phyloP scores from a whole-genome alignment of 2,329 filamentous ascomycete species.

The Akanthomyces dipterigenus region DNA sequence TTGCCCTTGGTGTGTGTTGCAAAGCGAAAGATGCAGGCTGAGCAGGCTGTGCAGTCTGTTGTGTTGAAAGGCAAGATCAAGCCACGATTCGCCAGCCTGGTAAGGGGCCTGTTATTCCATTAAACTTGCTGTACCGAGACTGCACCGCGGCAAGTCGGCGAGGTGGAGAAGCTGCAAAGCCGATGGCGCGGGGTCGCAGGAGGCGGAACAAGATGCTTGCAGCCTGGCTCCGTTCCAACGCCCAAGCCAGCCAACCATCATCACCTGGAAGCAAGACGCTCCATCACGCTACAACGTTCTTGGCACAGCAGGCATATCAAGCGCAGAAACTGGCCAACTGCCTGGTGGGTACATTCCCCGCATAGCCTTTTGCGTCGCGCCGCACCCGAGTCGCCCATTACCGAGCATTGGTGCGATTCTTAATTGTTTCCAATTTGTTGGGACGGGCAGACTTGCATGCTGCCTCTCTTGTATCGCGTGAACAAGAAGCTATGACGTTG shows the following conservation, averaged over 20 bases:
- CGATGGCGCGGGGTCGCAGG: slow-evolving; percentile 9
- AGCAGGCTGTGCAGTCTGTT: not conserved
- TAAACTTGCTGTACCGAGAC: not conserved
- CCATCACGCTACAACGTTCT: not conserved
- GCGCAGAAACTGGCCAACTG: not conserved
- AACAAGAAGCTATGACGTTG: not conserved
- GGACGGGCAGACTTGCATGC: not conserved
- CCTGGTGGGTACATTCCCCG: not conserved
- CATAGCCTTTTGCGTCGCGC: slow-evolving; percentile 1
- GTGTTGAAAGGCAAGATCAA: not conserved
- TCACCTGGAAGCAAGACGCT: not conserved
- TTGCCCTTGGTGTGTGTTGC: too few species aligned
- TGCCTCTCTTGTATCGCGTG: not conserved
- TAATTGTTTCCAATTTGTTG: not conserved
- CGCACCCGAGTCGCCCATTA: slow-evolving; percentile 4
- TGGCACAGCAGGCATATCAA: not conserved
- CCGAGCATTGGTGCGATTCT: not conserved
- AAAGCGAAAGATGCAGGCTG: too few species aligned
- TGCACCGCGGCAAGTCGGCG: slow-evolving; percentile 6
- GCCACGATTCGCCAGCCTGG: too few species aligned
- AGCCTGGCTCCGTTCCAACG: not conserved
- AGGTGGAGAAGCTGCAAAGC: slow-evolving; percentile 9
- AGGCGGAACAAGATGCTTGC: not conserved
- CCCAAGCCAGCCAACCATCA: too few species aligned
- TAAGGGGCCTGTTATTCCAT: not conserved